A percentile compares a stretch with the other conserved stretches of the same genome.
Conservation (phyloP, 495 filamentous ascomycete species). For the Penicillium maclennaniae region DNA sequence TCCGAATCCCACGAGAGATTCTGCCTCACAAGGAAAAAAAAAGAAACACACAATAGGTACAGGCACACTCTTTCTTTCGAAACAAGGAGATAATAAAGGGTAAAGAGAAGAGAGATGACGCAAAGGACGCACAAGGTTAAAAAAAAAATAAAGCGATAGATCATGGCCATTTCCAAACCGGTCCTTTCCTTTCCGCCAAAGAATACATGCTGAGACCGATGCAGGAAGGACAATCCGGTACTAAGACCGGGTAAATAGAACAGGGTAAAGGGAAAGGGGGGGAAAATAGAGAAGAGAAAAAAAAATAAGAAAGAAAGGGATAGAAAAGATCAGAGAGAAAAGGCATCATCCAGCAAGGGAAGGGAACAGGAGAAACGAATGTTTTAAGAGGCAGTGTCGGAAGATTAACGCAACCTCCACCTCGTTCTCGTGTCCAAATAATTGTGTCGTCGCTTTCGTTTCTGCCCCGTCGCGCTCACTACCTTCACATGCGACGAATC, state of each 20-base stretch:
- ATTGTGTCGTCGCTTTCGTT: slow-evolving; percentile 33
- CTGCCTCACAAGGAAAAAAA: slow-evolving; percentile 1
- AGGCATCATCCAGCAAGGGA: slow-evolving; percentile 22
- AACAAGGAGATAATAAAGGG: slow-evolving; percentile 23
- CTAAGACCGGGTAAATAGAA: slow-evolving; percentile 21
- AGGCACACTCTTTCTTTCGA: slow-evolving; percentile 23
- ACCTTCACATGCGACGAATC: slow-evolving; percentile 25
- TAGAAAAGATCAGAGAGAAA: slow-evolving; percentile 16
- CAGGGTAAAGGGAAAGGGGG: slow-evolving; percentile 9
- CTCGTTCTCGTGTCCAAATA: slow-evolving; percentile 23
- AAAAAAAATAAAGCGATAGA: slow-evolving; percentile 19
- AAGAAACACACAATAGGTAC: slow-evolving; percentile 31
- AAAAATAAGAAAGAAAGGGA: slow-evolving; percentile 11
- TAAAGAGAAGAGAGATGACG: slow-evolving; percentile 14
- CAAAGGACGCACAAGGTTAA: slow-evolving; percentile 20
- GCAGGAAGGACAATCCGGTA: slow-evolving; percentile 30
- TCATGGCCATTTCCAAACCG: slow-evolving; percentile 36
- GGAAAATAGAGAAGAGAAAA: slow-evolving; percentile 17
- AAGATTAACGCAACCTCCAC: slow-evolving; percentile 1
- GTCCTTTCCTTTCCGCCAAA: slow-evolving; percentile 32
- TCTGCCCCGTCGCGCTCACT: slow-evolving; percentile 24
- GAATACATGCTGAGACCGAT: slow-evolving; percentile 40
- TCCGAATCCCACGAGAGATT: slow-evolving; percentile 14
- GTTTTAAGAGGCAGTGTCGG: neutral
- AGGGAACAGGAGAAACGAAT: slow-evolving; percentile 4